A percentile compares a stretch with the other conserved stretches of the same genome.
Evolutionary conservation across 495 filamentous ascomycete species (phyloP).

Genomic region (Neurospora africana): DNA sequence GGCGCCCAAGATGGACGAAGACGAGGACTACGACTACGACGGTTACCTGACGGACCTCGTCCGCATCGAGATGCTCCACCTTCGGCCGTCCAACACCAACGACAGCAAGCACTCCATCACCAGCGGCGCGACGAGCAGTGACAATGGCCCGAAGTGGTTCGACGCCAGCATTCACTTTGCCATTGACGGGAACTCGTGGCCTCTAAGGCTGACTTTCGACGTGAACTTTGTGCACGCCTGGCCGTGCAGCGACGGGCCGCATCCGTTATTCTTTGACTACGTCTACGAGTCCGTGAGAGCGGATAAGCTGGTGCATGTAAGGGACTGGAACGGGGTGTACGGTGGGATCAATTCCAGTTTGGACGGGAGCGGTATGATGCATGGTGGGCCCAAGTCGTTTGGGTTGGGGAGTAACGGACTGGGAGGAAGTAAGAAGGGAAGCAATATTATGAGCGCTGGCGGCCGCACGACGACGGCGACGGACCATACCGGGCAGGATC

Average conservation of each 20-base stretch:
- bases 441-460: neutral
- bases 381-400: neutral
- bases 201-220: constrained; percentile 50
- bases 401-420: neutral
- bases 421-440: neutral
- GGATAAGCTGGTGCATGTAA: constrained; percentile 48
- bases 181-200: constrained; percentile 52
- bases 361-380: neutral
- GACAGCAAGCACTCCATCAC: constrained; percentile 8
- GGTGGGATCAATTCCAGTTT: neutral
- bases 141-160: constrained; percentile 34
- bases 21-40: constrained; percentile 21
- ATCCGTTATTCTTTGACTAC: constrained; percentile 61
- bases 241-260: constrained; percentile 58
- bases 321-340: constrained; percentile 45
- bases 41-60: constrained; percentile 43
- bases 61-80: constrained; percentile 52
- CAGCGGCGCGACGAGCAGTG: neutral
- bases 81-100: constrained; percentile 22
- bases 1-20: constrained; percentile 37
- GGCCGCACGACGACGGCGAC: neutral
- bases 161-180: constrained; percentile 60
- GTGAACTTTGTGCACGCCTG: constrained; percentile 56
- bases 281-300: constrained; percentile 41
- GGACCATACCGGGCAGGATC: constrained; percentile 1